Conservation (phyloP, 1,284 basidiomycete genomes). For the Leccinum pallidistipes region DNA sequence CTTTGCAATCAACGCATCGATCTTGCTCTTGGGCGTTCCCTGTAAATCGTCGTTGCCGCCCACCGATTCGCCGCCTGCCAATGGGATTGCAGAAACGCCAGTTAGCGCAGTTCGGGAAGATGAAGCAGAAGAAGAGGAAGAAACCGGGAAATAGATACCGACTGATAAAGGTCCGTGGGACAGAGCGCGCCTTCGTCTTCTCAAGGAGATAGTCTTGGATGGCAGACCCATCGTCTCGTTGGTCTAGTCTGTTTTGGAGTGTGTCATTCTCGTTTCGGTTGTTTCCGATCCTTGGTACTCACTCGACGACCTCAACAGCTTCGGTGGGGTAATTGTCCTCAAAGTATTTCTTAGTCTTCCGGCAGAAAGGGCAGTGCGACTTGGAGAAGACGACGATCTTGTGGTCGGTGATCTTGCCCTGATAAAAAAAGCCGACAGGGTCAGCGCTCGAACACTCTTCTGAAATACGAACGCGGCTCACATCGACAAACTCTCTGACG, state of each 20-base stretch:
- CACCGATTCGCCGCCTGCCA: constrained; percentile 19
- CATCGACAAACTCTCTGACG: constrained; percentile 44
- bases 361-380: constrained; percentile 63
- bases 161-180: constrained; percentile 33
- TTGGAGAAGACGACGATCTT: constrained; percentile 74
- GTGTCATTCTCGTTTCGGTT: not conserved
- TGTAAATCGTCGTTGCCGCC: constrained; percentile 30
- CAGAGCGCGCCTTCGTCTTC: constrained; percentile 27
- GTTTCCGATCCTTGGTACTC: constrained; percentile 24
- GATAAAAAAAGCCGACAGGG: not conserved
- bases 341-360: constrained; percentile 58
- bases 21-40: not conserved
- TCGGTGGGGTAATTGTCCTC: constrained; percentile 46
- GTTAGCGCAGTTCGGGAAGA: not conserved
- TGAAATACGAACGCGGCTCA: constrained; percentile 15
- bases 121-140: not conserved
- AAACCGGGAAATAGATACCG: not conserved
- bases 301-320: constrained; percentile 60
- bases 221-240: constrained; percentile 8
- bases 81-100: not conserved
- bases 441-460: not conserved
- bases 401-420: constrained; percentile 57
- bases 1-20: constrained; percentile 19
- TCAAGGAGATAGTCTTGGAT: constrained; percentile 27
- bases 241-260: constrained; percentile 20